Base-by-base conservation (phyloP, 2,329 filamentous ascomycete genomes). In the Geosmithia morbida region DNA sequence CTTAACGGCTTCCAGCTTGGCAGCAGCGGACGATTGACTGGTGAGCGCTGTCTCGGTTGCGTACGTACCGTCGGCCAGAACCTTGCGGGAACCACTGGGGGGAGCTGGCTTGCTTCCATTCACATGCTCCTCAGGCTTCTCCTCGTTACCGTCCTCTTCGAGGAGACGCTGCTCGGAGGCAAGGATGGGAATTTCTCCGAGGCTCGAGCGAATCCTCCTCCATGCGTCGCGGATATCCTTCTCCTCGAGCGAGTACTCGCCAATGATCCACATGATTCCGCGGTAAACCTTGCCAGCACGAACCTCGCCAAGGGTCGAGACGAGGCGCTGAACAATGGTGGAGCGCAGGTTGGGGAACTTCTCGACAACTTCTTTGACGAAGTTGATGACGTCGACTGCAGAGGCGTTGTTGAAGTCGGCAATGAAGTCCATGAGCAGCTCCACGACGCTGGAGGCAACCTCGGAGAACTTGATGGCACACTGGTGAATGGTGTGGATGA, bases 381-480 rank as follows among this genome's bases (percentile, higher is more conserved):
- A 98, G 48, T 87, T 89, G 60, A 98, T 97, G 47, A 98, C 90
- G 64, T 98, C 92, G 29, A 98, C 87, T 1, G 92, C 92, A 1
- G 90, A 95, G 43, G 86, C 85, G 60, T 94, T 96, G 71, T 94
- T 97, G 64, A 97, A 96, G 64, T 98, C 92, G 46, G 86, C 87
- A 59, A 98, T 96, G 62, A 97, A 97, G 66, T 98, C 92, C 92
- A 98, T 98, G 47, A 98, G 76, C 43, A 96, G 77, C 54, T 92
- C 92, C 48, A 98, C 92, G 16, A 98, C 92, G 60, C 87, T 97
- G 43, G 90, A 86, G 22, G 92, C 92, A 52, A 98, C 90, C 66
- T 98, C 90, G 11, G 92, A 97, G 70, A 97, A 97, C 62, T 94
- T 96, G 73, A 98, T 97, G 56, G 92, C 92, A 64, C 92, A 97